Evolutionary conservation across 768 basidiomycete genomes (phyloP), one percentile per base, ranked within the genome.

Genomic region (Auricularia cornea): DNA sequence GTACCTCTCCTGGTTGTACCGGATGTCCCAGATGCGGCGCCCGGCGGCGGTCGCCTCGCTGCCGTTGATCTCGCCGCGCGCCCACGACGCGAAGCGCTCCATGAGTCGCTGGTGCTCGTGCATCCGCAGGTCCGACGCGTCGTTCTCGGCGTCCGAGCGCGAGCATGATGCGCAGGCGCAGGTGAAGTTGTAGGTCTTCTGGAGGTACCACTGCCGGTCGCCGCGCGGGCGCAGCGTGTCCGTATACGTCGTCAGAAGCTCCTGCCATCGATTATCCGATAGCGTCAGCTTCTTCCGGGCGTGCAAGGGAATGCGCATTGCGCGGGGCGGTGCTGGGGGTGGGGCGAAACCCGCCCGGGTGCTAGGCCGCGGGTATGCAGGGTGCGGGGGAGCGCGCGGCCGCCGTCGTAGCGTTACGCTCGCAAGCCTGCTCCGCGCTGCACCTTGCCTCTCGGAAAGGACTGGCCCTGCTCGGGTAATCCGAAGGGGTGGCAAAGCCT

Each of bases 131-230:
- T 88, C 86, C 16, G 86, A 87, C 14, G 70, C 77, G 30, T 70
- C 70, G 23, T 84, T 85, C 59, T 79, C 72, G 2, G 68, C 74
- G 29, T 78, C 74, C 14, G 83, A 74, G 20, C 87, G 77, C 11
- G 85, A 80, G 69, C 86, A 89, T 20, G 82, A 81, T 30, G 77
- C 69, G 71, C 86, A 88, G 30, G 75, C 77, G 69, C 87, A 88
- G 14, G 78, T 66, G 69, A 88, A 88, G 11, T 79, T 83, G 68
- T 88, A 88, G 30, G 78, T 75, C 54, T 80, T 66, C 29, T 69
- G 70, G 54, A 87, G 75, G 63, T 77, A 79, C 59, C 64, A 83
- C 86, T 83, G 80, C 62, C 87, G 78, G 65, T 84, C 77, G 29
- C 75, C 73, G 63, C 84, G 77, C 11, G 83, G 74, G 64, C 72